Evolutionary conservation across 2,329 filamentous ascomycete species (phyloP).

Genomic region (Stagonosporopsis rhizophila): DNA sequence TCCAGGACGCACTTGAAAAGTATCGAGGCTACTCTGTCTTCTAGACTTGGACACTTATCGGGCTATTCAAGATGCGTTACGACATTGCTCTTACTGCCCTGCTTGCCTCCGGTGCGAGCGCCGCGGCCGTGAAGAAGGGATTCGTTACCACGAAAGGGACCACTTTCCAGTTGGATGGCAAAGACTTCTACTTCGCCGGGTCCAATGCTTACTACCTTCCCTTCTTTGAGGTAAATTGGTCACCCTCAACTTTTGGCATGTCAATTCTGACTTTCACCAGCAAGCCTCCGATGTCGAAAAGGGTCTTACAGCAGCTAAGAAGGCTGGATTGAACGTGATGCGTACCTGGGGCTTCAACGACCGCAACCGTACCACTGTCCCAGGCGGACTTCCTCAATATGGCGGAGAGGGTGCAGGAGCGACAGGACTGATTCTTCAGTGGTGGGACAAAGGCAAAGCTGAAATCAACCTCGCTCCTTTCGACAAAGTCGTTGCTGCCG

Average conservation of each 20-base stretch:
- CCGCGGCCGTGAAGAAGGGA: constrained; percentile 38
- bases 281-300: constrained; percentile 57
- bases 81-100: constrained; percentile 25
- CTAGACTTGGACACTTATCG: background rate
- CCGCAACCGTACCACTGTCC: constrained; percentile 58
- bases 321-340: constrained; percentile 61
- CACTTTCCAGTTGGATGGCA: constrained; percentile 62
- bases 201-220: constrained; percentile 66
- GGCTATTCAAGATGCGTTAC: constrained; percentile 23
- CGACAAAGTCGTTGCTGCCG: constrained; percentile 61
- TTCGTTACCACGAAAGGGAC: constrained; percentile 60
- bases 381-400: constrained; percentile 59
- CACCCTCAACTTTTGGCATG: background rate
- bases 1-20: background rate
- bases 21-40: constrained; percentile 6
- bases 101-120: constrained; percentile 26
- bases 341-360: constrained; percentile 67
- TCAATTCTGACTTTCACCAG: constrained; percentile 34
- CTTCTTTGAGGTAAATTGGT: constrained; percentile 56
- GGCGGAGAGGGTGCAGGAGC: constrained; percentile 58
- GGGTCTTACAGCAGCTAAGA: constrained; percentile 56
- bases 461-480: constrained; percentile 56
- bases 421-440: constrained; percentile 57
- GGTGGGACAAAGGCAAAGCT: constrained; percentile 53
- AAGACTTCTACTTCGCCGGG: constrained; percentile 64